Conservation (phyloP, 805 yeast genomes). For the Wickerhamomyces tratensis region DNA sequence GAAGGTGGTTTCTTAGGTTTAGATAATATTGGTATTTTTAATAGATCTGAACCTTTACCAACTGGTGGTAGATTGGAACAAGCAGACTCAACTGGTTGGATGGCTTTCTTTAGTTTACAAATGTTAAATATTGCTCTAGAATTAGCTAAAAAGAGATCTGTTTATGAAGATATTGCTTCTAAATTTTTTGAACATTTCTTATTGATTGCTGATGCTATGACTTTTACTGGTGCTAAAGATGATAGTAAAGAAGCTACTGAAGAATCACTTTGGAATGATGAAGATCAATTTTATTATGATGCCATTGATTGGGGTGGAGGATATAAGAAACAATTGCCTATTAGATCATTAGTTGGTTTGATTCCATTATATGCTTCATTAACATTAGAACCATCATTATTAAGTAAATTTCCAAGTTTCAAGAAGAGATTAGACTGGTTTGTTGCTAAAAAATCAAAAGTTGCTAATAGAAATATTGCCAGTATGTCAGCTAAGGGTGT, state of each 20-base stretch:
- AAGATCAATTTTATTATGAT: constrained; percentile 83
- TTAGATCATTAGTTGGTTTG: constrained; percentile 82
- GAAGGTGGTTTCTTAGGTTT: constrained; percentile 93
- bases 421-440: constrained; percentile 82
- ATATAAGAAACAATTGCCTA: constrained; percentile 61
- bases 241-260: constrained; percentile 33
- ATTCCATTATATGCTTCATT: constrained; percentile 86
- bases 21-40: constrained; percentile 88
- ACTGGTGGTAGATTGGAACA: constrained; percentile 87
- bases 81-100: constrained; percentile 97
- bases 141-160: constrained; percentile 74
- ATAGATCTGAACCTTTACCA: constrained; percentile 87
- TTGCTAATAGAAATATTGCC: constrained; percentile 79
- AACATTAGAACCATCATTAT: constrained; percentile 77
- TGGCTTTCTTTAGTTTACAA: constrained; percentile 85
- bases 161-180: constrained; percentile 88
- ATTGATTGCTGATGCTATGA: constrained; percentile 89
- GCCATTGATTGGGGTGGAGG: constrained; percentile 78
- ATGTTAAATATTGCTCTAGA: constrained; percentile 92
- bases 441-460: constrained; percentile 52
- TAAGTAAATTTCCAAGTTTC: constrained; percentile 73
- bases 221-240: constrained; percentile 40
- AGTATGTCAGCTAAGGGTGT: constrained; percentile 68
- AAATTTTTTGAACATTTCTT: constrained; percentile 91
- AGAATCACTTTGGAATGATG: constrained; percentile 81